Evolutionary conservation across 2,329 filamentous ascomycete species (phyloP).

Genomic region (Aspergillus vadensis): DNA sequence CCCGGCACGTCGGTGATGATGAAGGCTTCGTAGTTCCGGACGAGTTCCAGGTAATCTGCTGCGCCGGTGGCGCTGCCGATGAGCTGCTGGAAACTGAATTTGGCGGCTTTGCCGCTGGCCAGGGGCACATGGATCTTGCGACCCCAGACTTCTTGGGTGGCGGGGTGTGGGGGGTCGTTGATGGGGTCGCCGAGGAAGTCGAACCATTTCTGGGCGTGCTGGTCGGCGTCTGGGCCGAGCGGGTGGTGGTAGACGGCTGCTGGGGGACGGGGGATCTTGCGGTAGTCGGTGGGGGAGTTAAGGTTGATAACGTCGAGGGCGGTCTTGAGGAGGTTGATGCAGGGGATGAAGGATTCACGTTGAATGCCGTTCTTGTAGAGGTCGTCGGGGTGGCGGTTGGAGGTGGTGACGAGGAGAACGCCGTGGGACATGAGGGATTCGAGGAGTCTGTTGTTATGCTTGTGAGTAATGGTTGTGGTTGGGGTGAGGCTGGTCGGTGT

Average conservation of each 20-base stretch:
- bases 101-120: slow-evolving; percentile 83
- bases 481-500: slow-evolving; percentile 7
- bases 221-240: slow-evolving; percentile 72
- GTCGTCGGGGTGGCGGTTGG: slow-evolving; percentile 93
- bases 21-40: slow-evolving; percentile 87
- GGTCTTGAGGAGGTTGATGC: slow-evolving; percentile 86
- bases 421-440: slow-evolving; percentile 93
- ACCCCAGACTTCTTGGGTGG: slow-evolving; percentile 87
- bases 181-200: slow-evolving; percentile 85
- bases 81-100: slow-evolving; percentile 90
- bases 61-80: slow-evolving; percentile 87
- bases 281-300: slow-evolving; percentile 93
- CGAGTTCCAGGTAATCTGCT: slow-evolving; percentile 92
- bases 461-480: slow-evolving; percentile 9
- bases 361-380: slow-evolving; percentile 98
- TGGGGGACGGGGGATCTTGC: slow-evolving; percentile 89
- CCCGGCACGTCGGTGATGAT: slow-evolving; percentile 87
- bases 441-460: slow-evolving; percentile 58
- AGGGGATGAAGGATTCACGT: slow-evolving; percentile 90
- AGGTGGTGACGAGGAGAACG: slow-evolving; percentile 94
- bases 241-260: slow-evolving; percentile 93
- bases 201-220: slow-evolving; percentile 94
- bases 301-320: slow-evolving; percentile 88
- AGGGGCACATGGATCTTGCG: slow-evolving; percentile 83
- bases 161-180: slow-evolving; percentile 71